Base-by-base conservation (phyloP, 2,329 filamentous ascomycete species). In the Colletotrichum sp. region DNA sequence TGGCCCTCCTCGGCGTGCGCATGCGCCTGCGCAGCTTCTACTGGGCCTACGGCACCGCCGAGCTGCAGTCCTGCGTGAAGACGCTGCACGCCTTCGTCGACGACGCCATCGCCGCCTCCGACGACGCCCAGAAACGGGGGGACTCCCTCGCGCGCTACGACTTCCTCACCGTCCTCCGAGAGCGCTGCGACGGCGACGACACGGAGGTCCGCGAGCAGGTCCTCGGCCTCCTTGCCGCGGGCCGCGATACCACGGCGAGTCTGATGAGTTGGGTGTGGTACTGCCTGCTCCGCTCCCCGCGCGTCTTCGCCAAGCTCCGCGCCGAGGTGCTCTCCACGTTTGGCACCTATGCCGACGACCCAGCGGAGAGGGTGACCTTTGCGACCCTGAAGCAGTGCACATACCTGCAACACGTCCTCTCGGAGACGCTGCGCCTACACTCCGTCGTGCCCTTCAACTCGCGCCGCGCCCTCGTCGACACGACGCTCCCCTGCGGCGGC, bases 401-500 rank as follows among this genome's bases (percentile, higher is more conserved):
- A 7, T 79, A 81, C 60, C 78, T 82, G 16, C 78, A 80, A 30
- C 72, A 79, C 36, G 76, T 79, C 52, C 74, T 82, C 39, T 79
- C 78, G 12, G 80, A 80, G 76, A 79, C 77, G 16, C 79, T 86
- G 6, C 83, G 85, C 3, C 77, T 86, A 7, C 84, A 83, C 72
- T 83, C 85, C 1, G 76, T 81, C 4, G 81, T 85, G 1, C 84
- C 84, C 3, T 63, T 81, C 9, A 86, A 86, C 77, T 80, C 78
- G 18, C 81, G 84, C 24, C 73, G 75, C 18, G 82, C 83, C 1
- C 71, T 79, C 7, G 74, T 72, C 21, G 78, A 83, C 39, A 86
- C 84, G 2, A 81, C 81, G 1, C 79, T 87, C 1, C 85, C 86
- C 1, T 55, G 69, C 2, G 86, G 85, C 24, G 85, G 86, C n/a